Base-by-base conservation (phyloP, 345 rosid species). In the Acer yangbiense region DNA sequence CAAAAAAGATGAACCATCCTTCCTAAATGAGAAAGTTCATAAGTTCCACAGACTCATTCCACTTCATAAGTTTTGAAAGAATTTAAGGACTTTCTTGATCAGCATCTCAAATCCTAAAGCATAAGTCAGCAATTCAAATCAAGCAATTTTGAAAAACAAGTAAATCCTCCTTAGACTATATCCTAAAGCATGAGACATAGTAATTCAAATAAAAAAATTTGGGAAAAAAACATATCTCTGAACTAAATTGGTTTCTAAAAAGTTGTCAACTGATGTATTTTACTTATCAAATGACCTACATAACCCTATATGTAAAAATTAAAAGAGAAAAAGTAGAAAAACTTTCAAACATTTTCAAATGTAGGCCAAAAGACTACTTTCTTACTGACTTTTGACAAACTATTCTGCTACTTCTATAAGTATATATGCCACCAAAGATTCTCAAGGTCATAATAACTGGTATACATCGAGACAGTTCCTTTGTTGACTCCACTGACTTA, bases 1-100 rank as follows among this genome's bases (percentile, higher is more conserved):
- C 83, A 72, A 71, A 79, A 68, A 72, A 43, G 60, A 29, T 52
- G 64, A 71, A 18, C 20, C 73, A 54, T 72, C 10, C 41, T 25
- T 74, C 46, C 12, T 9, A 50, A 62, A 68, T 4, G 55, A n/a
- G 8, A 72, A 76, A 18, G 14, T 64, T 72, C 25, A 68, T 27
- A 71, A 16, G 16, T 52, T 78, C 29, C 10, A 55, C 16, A 77
- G 60, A 43, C 41, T 68, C 65, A 68, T 67, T 44, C 10, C 60
- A 74, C 69, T 62, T 13, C n/a, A 46, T 32, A 65, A 2, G n/a
- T 16, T 44, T 44, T 0, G 41, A 44, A 68, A 44, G 11, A 17
- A 21, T 46, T 69, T 6, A 20, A 69, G 35, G 35, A 69, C 43
- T 21, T 25, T 66, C 44, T 14, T 61, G 23, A 63, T 25, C 50